Evolutionary conservation across 2,329 filamentous ascomycete genomes (phyloP).

Genomic region (Sarocladium kiliense): DNA sequence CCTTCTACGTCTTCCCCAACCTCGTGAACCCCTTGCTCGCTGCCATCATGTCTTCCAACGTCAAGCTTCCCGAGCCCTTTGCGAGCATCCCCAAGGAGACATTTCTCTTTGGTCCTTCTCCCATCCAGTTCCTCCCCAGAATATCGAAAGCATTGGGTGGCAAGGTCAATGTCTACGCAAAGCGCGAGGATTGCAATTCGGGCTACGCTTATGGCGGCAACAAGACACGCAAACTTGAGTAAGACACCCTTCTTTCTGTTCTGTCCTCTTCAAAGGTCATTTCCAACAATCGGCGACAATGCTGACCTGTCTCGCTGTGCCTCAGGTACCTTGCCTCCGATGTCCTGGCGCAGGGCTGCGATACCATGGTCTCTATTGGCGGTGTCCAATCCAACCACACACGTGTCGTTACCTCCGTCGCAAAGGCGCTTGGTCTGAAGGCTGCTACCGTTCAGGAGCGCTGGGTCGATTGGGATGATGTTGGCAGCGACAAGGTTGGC

Average conservation of each 20-base stretch:
- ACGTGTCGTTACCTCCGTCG: constrained; percentile 59
- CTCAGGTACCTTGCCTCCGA: constrained; percentile 58
- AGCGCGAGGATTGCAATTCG: constrained; percentile 19
- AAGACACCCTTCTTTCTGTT: constrained; percentile 14
- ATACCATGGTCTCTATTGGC: constrained; percentile 62
- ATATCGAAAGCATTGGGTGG: constrained; percentile 57
- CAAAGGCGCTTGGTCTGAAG: constrained; percentile 51
- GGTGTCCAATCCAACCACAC: constrained; percentile 69
- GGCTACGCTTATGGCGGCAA: constrained; percentile 30
- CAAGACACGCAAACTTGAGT: constrained; percentile 44
- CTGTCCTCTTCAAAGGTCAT: not conserved
- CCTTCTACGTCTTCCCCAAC: not conserved
- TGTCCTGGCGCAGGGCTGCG: constrained; percentile 49
- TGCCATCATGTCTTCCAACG: constrained; percentile 19
- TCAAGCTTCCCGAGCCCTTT: constrained; percentile 55
- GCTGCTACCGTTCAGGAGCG: constrained; percentile 54
- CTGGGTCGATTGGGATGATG: constrained; percentile 60
- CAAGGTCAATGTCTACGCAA: constrained; percentile 57
- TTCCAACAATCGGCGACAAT: too few relatives aligned
- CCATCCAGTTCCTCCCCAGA: constrained; percentile 61
- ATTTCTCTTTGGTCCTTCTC: constrained; percentile 63
- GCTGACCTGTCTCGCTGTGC: not conserved
- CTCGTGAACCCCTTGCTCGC: not conserved
- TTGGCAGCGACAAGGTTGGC: constrained; percentile 58
- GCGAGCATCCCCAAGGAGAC: constrained; percentile 55